Base-by-base conservation (phyloP, 1,284 basidiomycete genomes). In the Microbotryomycetes sp. region DNA sequence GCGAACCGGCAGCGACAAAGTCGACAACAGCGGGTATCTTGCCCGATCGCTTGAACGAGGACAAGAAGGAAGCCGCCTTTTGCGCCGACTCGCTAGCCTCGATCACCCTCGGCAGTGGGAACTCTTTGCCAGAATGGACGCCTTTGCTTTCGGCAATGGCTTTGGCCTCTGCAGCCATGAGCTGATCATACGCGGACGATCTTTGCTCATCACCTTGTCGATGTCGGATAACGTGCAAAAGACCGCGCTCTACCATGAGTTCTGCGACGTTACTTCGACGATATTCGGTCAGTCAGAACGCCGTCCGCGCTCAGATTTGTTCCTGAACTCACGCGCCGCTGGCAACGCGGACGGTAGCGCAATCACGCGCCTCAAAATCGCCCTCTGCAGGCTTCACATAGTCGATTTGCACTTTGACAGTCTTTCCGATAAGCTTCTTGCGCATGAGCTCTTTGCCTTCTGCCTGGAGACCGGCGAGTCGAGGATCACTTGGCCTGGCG, bases 81-180 rank as follows among this genome's bases (percentile, higher is more conserved):
- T 80, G 76, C 57, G 79, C 81, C 26, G 83, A 85, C 87, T 96
- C 92, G 5, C 91, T 96, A 21, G 94, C 86, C 76, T 98, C 97
- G 81, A 93, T 68, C 80, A 89, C 73, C 79, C 81, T 60, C 77
- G 84, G 78, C 4, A 79, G 71, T 0, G 79, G 73, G 23, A 87
- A 79, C 52, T 97, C 92, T 76, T 97, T 97, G 52, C 88, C 87
- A 18, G 91, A 93, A 75, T 98, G 94, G 18, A 98, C 81, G 4
- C 94, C 94, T 59, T 87, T 84, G n/a, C 76, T 74, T 59, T 91
- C 93, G 1, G 85, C 75, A 0, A 83, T 57, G 3, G 66, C 62
- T 88, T 79, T 80, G 88, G 91, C 78, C 63, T 98, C 94, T 16
- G 93, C 93, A 45, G 87, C 85, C 82, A 97, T 91, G 48, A 97